These are phyloP conservation scores for Triadica sebifera DNA, from an alignment of 345 rosid genomes.

Conservation along the genomic window DNA sequence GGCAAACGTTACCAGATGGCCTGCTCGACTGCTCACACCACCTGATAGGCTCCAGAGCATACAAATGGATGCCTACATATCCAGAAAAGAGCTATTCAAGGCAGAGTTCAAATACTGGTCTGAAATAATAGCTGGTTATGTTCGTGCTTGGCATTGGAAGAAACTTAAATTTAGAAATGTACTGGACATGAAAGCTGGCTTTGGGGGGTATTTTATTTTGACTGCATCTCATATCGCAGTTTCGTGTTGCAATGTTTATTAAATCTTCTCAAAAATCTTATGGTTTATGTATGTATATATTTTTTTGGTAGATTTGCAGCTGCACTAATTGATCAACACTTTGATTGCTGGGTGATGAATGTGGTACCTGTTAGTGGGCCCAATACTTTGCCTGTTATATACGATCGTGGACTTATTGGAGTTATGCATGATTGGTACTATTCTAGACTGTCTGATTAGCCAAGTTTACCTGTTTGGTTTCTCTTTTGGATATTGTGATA, in stretches of 20 bases:
- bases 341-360: constrained; percentile 89
- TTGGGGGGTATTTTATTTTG: constrained; percentile 70
- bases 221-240: constrained; percentile 13
- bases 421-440: constrained; percentile 95
- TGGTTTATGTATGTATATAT: constrained; percentile 11
- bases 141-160: constrained; percentile 78
- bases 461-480: constrained; percentile 8
- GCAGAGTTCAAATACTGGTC: constrained; percentile 92
- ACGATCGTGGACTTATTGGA: constrained; percentile 93
- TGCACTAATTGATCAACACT: constrained; percentile 60
- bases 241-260: not conserved
- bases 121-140: constrained; percentile 72
- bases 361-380: constrained; percentile 89
- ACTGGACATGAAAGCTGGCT: constrained; percentile 96
- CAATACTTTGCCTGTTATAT: constrained; percentile 90
- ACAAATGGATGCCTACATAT: constrained; percentile 73
- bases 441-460: constrained; percentile 17
- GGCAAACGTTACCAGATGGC: constrained; percentile 71
- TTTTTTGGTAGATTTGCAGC: constrained; percentile 76
- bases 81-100: constrained; percentile 83
- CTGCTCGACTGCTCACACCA: constrained; percentile 73
- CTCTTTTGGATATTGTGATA: not conserved
- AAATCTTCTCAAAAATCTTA: constrained; percentile 3
- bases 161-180: constrained; percentile 81
- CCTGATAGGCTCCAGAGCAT: constrained; percentile 92